A percentile compares a stretch with the other conserved stretches of the same genome.
Evolutionary conservation across 2,329 filamentous ascomycete species (phyloP).

Genomic region (Aschersonia sp.): DNA sequence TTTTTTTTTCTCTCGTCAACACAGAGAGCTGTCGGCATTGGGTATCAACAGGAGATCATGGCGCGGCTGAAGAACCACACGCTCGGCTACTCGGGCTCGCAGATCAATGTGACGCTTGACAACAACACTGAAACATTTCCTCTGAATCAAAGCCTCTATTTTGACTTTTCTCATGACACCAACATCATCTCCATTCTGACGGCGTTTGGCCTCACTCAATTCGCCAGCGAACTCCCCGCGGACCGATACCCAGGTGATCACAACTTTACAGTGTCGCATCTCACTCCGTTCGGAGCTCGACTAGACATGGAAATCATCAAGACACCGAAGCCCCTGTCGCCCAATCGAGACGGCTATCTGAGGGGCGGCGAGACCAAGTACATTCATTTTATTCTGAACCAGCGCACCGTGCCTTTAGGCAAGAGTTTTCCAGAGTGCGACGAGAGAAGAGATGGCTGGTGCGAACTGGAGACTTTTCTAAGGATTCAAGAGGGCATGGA

Average conservation of each 20-base stretch:
- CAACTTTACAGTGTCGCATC: slow-evolving; percentile 49
- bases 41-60: slow-evolving; percentile 58
- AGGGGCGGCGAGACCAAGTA: slow-evolving; percentile 46
- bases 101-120: slow-evolving; percentile 58
- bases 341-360: slow-evolving; percentile 37
- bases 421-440: slow-evolving; percentile 52
- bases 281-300: slow-evolving; percentile 58
- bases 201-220: slow-evolving; percentile 59
- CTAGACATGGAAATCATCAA: slow-evolving; percentile 63
- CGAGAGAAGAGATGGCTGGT: slow-evolving; percentile 58
- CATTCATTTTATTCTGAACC: slow-evolving; percentile 61
- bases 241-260: slow-evolving; percentile 39
- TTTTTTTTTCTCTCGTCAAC: not conserved
- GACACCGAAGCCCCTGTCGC: slow-evolving; percentile 45
- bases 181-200: slow-evolving; percentile 57
- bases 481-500: slow-evolving; percentile 44
- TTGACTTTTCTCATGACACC: slow-evolving; percentile 68
- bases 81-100: slow-evolving; percentile 39
- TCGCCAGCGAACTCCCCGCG: slow-evolving; percentile 42
- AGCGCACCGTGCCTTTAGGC: slow-evolving; percentile 57
- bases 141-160: slow-evolving; percentile 56
- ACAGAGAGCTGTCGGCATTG: slow-evolving; percentile 54
- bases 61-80: slow-evolving; percentile 56
- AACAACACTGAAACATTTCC: slow-evolving; percentile 56
- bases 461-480: slow-evolving; percentile 55